Conservation (phyloP, 176 grass and related monocot species). For the Triticum timopheevii region DNA sequence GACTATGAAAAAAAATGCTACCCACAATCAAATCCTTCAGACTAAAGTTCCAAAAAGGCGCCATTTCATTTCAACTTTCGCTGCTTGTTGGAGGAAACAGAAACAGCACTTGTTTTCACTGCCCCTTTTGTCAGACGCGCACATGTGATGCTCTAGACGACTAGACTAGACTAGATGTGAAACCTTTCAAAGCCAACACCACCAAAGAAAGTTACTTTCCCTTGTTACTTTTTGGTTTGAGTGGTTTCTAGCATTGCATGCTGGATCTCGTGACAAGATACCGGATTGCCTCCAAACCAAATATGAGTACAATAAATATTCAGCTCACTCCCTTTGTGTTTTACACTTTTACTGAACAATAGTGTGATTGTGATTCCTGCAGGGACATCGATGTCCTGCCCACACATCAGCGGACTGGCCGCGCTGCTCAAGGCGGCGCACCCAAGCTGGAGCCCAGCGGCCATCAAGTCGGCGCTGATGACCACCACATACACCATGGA, state of each 20-base stretch:
- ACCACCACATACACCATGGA: slow-evolving; percentile 75
- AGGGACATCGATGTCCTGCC: slow-evolving; percentile 99
- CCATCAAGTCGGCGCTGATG: slow-evolving; percentile 95
- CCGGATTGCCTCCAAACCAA: not conserved
- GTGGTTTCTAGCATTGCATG: not conserved
- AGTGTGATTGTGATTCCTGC: slow-evolving; percentile 15
- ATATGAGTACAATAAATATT: too few species aligned
- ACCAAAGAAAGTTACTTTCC: slow-evolving; percentile 38
- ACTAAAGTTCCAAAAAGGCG: slow-evolving; percentile 31
- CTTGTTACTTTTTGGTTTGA: slow-evolving; percentile 19
- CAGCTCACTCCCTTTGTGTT: not conserved
- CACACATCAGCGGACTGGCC: slow-evolving; percentile 93
- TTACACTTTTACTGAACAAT: not conserved
- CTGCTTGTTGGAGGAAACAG: slow-evolving; percentile 4
- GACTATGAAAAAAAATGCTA: not conserved
- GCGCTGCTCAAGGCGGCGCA: slow-evolving; percentile 79
- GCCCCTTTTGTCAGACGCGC: slow-evolving; percentile 37
- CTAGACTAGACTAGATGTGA: slow-evolving; percentile 24
- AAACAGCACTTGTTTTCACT: slow-evolving; percentile 44
- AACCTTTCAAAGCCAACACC: slow-evolving; percentile 26
- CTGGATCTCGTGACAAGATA: not conserved
- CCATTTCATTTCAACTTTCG: slow-evolving; percentile 32
- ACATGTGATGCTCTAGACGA: slow-evolving; percentile 38
- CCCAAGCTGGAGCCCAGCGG: slow-evolving; percentile 85
- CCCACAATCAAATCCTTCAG: not conserved